Base-by-base conservation (phyloP, 2,329 filamentous ascomycete genomes). In the Paraphoma sp. region DNA sequence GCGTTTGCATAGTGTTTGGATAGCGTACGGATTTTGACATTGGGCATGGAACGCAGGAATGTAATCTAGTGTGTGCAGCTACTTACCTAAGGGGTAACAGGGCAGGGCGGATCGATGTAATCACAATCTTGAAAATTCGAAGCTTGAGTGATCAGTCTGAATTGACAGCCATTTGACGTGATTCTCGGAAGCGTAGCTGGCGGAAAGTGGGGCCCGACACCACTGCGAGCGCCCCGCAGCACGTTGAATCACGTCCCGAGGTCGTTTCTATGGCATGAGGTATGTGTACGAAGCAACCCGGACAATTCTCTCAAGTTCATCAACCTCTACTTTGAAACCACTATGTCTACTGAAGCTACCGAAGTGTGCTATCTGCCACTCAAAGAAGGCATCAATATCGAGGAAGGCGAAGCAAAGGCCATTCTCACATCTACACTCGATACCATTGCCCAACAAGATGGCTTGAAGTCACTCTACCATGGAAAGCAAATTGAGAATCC, bases 321-420 rank as follows among this genome's bases (percentile, higher is more conserved):
- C 33, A n/a, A 11, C 10, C 33, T n/a, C 33, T 30, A 31, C 40
- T 18, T 28, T 16, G 18, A 17, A 33, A 43, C 43, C 33, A 57
- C 41, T 28, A 74, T 72, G 70, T 41, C 65, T 3, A 45, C 51
- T 6, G 56, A 49, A 17, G 73, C 69, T 23, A 79, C 77, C 3
- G 81, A 82, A 68, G 69, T 81, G 50, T 74, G 70, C 12, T 67
- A 70, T 48, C 47, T 81, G 5, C 71, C 76, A 0, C 65, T 82
- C 43, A 72, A 71, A n/a, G 48, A 77, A 1, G 74, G 71, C n/a
- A 29, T 65, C 33, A 60, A 70, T 40, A 49, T 74, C 3, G 46
- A 56, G 1, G 43, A 56, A 0, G 71, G 67, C 12, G 67, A 72
- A n/a, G 61, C 67, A 9, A 69, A 72, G 31, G 50, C 54, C 23